A percentile compares a stretch with the other conserved stretches of the same genome.
Conservation (phyloP, 75 land plant species). For the Larix kaempferi region DNA sequence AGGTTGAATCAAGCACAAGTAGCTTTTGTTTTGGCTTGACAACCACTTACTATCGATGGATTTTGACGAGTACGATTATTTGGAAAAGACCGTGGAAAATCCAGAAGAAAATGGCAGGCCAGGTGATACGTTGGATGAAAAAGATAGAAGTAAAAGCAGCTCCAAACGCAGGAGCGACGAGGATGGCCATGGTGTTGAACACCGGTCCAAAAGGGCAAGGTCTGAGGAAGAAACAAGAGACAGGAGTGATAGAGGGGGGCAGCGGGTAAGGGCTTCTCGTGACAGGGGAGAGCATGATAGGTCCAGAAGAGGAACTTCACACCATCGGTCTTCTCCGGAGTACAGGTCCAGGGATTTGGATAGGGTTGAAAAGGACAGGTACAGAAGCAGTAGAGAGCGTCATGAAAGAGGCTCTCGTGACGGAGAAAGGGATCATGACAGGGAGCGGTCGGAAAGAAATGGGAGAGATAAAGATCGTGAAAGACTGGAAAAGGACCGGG, state of each 20-base stretch:
- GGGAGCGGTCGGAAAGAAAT: conserved; percentile 18
- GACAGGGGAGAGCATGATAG: conserved; percentile 17
- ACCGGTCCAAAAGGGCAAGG: conserved; percentile 37
- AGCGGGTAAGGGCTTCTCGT: conserved; percentile 9
- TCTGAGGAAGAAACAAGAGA: conserved; percentile 26
- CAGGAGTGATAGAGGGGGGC: conserved; percentile 11
- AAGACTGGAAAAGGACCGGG: conserved; percentile 18
- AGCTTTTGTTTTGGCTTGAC: too few relatives aligned
- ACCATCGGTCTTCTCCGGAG: conserved; percentile 12
- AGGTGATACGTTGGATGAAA: conserved; percentile 15
- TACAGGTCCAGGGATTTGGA: conserved; percentile 28
- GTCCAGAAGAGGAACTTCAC: conserved; percentile 11
- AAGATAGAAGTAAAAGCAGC: conserved; percentile 17
- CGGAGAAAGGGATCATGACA: conserved; percentile 18
- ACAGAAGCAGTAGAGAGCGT: conserved; percentile 19
- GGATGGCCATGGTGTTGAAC: conserved; percentile 28
- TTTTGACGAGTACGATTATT: conserved; percentile 53
- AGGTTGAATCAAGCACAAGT: too few relatives aligned
- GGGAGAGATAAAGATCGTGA: conserved; percentile 23
- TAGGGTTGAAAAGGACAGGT: conserved; percentile 21
- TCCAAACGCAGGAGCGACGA: conserved; percentile 32
- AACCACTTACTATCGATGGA: not conserved
- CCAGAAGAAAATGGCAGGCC: conserved; percentile 13
- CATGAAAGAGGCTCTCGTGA: conserved; percentile 23
- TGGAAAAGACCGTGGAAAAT: conserved; percentile 86